phyloP scores from a whole-genome alignment of 306 rosid genomes.

The Cucumis cinereus region DNA sequence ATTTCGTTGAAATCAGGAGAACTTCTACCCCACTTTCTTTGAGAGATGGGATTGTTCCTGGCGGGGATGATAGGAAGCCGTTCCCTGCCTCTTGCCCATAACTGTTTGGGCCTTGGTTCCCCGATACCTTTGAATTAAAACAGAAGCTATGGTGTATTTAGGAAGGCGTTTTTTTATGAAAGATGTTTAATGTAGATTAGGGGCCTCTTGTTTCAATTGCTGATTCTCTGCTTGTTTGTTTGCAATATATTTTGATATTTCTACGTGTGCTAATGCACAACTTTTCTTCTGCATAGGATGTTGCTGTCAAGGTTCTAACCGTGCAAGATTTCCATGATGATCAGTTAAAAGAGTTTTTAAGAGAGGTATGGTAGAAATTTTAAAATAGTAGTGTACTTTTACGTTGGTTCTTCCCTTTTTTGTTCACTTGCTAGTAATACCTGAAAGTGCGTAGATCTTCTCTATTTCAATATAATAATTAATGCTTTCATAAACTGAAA shows the following conservation, averaged over 20 bases:
- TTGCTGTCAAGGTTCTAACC: conserved; percentile 85
- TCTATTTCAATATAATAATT: not conserved
- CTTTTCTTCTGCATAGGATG: conserved; percentile 49
- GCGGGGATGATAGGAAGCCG: not conserved
- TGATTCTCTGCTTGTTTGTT: not conserved
- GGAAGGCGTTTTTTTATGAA: not conserved
- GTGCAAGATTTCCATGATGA: conserved; percentile 82
- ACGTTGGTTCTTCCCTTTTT: not conserved
- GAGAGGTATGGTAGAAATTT: conserved; percentile 47
- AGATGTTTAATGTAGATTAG: not conserved
- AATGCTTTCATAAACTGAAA: not conserved
- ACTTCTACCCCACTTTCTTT: not conserved
- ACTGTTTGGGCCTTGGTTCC: not conserved
- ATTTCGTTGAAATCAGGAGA: not conserved
- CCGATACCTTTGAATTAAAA: not conserved
- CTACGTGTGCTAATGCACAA: not conserved
- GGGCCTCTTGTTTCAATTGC: not conserved
- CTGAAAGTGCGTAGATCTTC: not conserved
- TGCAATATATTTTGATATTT: not conserved
- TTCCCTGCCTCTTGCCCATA: not conserved
- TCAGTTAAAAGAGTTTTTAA: conserved; percentile 72
- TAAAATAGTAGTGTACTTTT: not conserved
- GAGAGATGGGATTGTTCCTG: not conserved
- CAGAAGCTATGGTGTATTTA: not conserved
- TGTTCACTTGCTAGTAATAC: not conserved